Conservation (phyloP, 2,329 filamentous ascomycete genomes). For the Penicillium palitans region DNA sequence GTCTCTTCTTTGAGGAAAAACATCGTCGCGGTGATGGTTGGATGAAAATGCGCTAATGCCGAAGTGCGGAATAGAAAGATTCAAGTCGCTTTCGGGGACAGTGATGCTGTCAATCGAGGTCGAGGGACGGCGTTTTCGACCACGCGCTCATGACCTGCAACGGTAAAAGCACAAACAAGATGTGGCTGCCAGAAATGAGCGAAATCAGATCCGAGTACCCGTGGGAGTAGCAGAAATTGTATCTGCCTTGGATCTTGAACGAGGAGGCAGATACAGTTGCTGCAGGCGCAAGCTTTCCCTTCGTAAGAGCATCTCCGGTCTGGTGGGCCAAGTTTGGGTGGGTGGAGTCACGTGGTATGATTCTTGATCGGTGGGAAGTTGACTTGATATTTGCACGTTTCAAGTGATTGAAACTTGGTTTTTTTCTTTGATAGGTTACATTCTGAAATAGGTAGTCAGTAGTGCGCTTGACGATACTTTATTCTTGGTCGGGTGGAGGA, state of each 20-base stretch:
- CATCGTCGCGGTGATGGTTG: conserved; percentile 58
- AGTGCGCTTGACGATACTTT: not conserved
- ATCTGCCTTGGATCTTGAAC: conserved; percentile 13
- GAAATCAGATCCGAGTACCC: not conserved
- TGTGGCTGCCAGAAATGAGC: conserved; percentile 3
- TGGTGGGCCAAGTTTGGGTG: conserved; percentile 12
- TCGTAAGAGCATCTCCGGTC: conserved; percentile 10
- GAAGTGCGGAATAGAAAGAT: not conserved
- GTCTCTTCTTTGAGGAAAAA: conserved; percentile 98
- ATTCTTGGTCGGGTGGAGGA: not conserved
- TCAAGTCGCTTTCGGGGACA: not conserved
- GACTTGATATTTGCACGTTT: not conserved
- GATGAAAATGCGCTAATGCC: conserved; percentile 3
- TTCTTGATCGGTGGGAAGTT: not conserved
- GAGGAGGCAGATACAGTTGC: conserved; percentile 15
- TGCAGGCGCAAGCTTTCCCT: conserved; percentile 15
- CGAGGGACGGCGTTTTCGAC: conserved; percentile 14
- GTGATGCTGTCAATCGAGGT: conserved; percentile 12
- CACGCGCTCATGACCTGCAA: conserved; percentile 16
- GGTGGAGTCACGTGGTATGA: conserved; percentile 3
- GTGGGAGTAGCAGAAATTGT: conserved; percentile 5
- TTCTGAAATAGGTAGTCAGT: not conserved
- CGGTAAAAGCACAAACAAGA: conserved; percentile 6
- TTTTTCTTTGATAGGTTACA: not conserved
- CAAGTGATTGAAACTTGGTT: not conserved